A percentile compares a stretch with the other conserved stretches of the same genome.
Conservation (phyloP, 306 rosid species). For the Bauhinia variegata region DNA sequence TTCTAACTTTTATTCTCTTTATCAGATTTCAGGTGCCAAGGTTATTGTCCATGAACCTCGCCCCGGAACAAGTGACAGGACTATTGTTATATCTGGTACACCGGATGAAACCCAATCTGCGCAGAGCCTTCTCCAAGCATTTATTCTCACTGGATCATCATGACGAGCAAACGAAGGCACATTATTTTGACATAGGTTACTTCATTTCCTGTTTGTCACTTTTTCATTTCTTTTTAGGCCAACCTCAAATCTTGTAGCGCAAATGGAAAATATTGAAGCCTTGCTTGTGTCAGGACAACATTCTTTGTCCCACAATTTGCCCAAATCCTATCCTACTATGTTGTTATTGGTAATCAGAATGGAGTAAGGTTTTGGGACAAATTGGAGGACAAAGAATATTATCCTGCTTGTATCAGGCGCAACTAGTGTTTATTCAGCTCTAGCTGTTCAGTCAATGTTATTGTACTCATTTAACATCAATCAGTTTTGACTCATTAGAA, state of each 20-base stretch:
- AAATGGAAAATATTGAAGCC: too few species aligned
- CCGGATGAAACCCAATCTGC: constrained; percentile 99
- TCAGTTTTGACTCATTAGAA: constrained; percentile 17
- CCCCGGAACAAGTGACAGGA: constrained; percentile 71
- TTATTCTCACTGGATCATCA: constrained; percentile 87
- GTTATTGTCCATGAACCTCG: constrained; percentile 80
- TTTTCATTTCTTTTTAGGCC: too few species aligned
- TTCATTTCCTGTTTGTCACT: too few species aligned
- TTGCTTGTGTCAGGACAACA: too few species aligned
- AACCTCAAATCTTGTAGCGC: neutral
- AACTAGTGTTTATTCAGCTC: constrained; percentile 7
- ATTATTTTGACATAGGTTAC: too few species aligned
- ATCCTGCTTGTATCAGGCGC: constrained; percentile 19
- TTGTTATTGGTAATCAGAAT: too few species aligned
- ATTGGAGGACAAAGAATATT: too few species aligned
- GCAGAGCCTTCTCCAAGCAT: constrained; percentile 92
- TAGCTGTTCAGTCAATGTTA: constrained; percentile 18
- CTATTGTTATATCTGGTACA: constrained; percentile 82
- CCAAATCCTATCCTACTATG: too few species aligned
- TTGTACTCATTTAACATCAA: constrained; percentile 3
- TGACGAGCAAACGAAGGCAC: constrained; percentile 24
- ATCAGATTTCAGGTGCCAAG: constrained; percentile 91
- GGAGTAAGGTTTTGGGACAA: too few species aligned
- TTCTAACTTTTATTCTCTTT: neutral
- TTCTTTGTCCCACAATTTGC: too few species aligned